phyloP scores from a whole-genome alignment of 495 filamentous ascomycete genomes.

The Aspergillus ellipticus region DNA sequence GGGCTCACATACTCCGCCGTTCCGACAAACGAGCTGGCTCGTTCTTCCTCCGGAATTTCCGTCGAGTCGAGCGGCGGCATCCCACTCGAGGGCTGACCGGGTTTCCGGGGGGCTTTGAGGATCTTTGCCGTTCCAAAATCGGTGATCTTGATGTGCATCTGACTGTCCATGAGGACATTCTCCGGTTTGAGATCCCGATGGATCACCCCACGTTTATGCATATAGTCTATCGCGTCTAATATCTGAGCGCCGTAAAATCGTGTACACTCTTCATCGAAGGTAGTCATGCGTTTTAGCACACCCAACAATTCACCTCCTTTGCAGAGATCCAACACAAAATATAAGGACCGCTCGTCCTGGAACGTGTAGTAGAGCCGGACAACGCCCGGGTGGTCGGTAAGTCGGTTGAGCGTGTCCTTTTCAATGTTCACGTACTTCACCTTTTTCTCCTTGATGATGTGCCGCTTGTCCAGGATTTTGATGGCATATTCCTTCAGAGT shows the following conservation, averaged over 20 bases:
- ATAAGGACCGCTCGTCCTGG: constrained; percentile 92
- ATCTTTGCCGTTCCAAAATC: constrained; percentile 98
- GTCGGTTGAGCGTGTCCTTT: constrained; percentile 92
- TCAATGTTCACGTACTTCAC: constrained; percentile 99
- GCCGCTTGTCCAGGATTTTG: constrained; percentile 96
- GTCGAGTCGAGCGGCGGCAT: constrained; percentile 48
- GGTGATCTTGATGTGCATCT: constrained; percentile 98
- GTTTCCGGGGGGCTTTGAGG: constrained; percentile 61
- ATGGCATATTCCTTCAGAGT: constrained; percentile 96
- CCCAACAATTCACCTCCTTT: constrained; percentile 90
- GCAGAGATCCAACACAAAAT: constrained; percentile 94
- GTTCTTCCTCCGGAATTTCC: constrained; percentile 62
- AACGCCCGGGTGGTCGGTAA: constrained; percentile 95
- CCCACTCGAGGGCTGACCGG: constrained; percentile 38
- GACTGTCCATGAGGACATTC: constrained; percentile 90
- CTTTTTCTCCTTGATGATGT: constrained; percentile 99
- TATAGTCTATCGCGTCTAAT: constrained; percentile 92
- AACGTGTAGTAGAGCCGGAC: constrained; percentile 98
- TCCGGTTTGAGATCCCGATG: constrained; percentile 97
- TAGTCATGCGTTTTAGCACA: constrained; percentile 86
- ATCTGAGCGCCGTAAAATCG: constrained; percentile 96
- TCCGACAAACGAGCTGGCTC: constrained; percentile 92
- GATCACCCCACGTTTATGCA: constrained; percentile 95
- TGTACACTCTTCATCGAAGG: constrained; percentile 95
- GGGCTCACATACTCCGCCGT: constrained; percentile 99